These are phyloP conservation scores for Silene coronaria DNA, from an alignment of 179 eudicot genomes.

Conservation along the genomic window DNA sequence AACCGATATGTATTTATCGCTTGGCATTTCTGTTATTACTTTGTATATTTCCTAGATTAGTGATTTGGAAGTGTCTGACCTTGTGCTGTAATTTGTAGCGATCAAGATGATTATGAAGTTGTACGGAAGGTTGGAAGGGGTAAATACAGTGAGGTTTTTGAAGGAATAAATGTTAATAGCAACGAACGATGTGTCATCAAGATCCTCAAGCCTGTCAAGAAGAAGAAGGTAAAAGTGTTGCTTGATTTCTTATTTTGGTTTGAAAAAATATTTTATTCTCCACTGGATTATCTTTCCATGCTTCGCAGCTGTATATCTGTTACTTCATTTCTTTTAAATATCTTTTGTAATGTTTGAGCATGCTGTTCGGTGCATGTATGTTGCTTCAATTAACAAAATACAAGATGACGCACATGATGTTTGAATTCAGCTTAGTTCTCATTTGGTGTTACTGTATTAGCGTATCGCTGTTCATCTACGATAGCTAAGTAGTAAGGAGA, in stretches of 20 bases:
- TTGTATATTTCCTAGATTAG: slow-evolving; percentile 3
- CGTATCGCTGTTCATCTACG: neutral
- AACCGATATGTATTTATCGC: neutral
- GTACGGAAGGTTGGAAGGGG: slow-evolving; percentile 95
- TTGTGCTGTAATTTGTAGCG: slow-evolving; percentile 40
- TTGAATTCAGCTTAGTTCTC: neutral
- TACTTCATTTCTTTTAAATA: neutral
- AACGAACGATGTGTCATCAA: slow-evolving; percentile 75
- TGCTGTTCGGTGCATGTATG: neutral
- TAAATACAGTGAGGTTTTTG: slow-evolving; percentile 92
- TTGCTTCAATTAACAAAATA: neutral
- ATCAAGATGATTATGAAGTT: slow-evolving; percentile 92
- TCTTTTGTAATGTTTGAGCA: slow-evolving; percentile 9
- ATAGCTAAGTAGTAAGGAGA: neutral
- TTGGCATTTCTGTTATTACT: slow-evolving; percentile 12
- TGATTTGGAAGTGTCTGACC: slow-evolving; percentile 11
- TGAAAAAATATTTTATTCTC: neutral
- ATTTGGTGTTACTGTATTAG: neutral
- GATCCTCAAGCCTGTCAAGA: slow-evolving; percentile 88
- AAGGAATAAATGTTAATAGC: slow-evolving; percentile 68
- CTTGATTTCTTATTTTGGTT: neutral
- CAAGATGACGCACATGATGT: neutral
- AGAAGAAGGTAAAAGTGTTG: slow-evolving; percentile 63
- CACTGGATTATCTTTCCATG: neutral
- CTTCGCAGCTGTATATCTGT: neutral